Evolutionary conservation across 2,329 filamentous ascomycete genomes (phyloP), one percentile per base, ranked within the genome.

Genomic region (Paracorniculantispora psalliotae): DNA sequence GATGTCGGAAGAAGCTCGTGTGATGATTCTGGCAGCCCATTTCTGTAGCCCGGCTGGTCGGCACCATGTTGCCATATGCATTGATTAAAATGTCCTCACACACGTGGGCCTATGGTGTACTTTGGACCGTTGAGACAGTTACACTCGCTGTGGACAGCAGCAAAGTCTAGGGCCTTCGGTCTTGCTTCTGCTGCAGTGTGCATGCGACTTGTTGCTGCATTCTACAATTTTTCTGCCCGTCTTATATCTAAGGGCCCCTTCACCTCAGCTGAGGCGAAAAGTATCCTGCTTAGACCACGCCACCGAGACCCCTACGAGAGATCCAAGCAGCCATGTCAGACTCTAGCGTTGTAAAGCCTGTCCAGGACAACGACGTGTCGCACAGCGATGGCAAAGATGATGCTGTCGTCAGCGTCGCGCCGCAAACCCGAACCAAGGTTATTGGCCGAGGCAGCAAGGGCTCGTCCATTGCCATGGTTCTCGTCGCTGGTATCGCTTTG

Each of bases 401-500:
- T 21, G 25, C 48, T 39, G 25, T 44, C 8, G 53, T 60, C n/a
- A 13, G 21, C 12, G 35, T 53, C 13, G 21, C 26, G 30, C 13
- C 47, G 2, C 44, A 33, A 2, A 7, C 15, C 8, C 23, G 9
- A 1, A 26, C 19, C 25, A 30, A 19, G 1, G 10, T 28, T 23
- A 48, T 56, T 9, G 47, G 47, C 7, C 43, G 51, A 2, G 37
- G 43, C 30, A 33, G 51, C 23, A 53, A 28, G 46, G 12, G 44
- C 9, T 51, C 46, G 19, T 57, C 59, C 26, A 47, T 60, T 12
- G 33, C 46, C 51, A 67, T 61, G 58, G 69, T 71, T 7, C 50
- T 70, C n/a, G 60, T 71, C 3, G 66, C 66, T 28, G 71, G 70
- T 2, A 61, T 68, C 2, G 71, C 71, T 0, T 48, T 71, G 0